Evolutionary conservation across 352 stramenopile genomes (phyloP), one percentile per base, ranked within the genome.

Genomic region (Peronospora tabacina): DNA sequence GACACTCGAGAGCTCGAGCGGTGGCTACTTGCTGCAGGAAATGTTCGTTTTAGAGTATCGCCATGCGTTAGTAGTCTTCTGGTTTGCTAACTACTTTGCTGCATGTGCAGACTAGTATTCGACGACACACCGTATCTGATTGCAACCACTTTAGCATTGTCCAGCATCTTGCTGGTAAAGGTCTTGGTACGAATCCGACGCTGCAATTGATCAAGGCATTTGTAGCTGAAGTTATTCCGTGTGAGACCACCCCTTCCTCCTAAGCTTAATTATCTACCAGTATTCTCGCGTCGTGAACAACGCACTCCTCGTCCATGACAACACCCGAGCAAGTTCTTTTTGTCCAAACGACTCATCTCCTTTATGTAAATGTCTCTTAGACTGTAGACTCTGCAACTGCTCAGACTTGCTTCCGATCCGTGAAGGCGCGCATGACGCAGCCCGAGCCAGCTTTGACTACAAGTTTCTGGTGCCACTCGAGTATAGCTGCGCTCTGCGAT

Each of bases 401-500:
- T 76, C 64, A 95, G n/a, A 95, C 82, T 41, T 83, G 76, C 70
- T 94, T 93, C 43, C 85, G 72, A 46, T 94, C 82, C 30, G 85
- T 93, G 66, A 95, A 82, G 28, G 82, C 77, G 37, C 86, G 84
- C 59, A 95, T 91, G 55, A 94, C 76, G 64, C 82, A 94, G 40
- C 86, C 86, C 3, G 71, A 72, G 44, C 86, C 86, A n/a, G 83
- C 85, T 46, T 94, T 95, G 34, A 68, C 69, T 28, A 71, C 63
- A 34, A 95, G 72, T 53, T 92, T 90, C 55, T 87, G 80, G 59
- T 96, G 78, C 86, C 86, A 96, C 34, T 94, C 85, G 30, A 96
- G 66, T 37, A 96, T 82, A 7, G 61, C 52, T 1, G 81, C 77
- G 61, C 85, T 94, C 63, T 92, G 81, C 49, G 72, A 72, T 17